Conservation (phyloP, 495 filamentous ascomycete genomes). For the Parathielavia hyrcaniae region DNA sequence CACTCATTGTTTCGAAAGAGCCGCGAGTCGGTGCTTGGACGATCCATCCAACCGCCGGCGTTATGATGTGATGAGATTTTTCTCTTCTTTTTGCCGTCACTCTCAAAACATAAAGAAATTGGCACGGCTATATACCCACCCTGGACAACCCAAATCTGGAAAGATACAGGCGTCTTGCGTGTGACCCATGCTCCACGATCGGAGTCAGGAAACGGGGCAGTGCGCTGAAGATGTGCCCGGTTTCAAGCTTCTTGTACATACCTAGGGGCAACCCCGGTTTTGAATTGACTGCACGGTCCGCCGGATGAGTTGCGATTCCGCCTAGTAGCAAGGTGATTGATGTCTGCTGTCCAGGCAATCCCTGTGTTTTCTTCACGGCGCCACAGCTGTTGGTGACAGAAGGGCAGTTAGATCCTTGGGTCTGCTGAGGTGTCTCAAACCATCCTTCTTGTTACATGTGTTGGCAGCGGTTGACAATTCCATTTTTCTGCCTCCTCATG, state of each 20-base stretch:
- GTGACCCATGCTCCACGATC: neutral
- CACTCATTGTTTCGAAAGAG: neutral
- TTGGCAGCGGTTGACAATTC: too few species aligned
- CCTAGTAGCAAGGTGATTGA: neutral
- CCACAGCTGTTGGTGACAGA: too few species aligned
- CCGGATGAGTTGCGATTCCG: neutral
- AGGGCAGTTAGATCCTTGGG: too few species aligned
- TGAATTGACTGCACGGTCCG: neutral
- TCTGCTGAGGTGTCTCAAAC: too few species aligned
- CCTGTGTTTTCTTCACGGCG: too few species aligned
- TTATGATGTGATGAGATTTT: conserved; percentile 16
- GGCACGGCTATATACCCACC: conserved; percentile 14
- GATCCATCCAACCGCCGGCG: neutral
- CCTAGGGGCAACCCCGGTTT: neutral
- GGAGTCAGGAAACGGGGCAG: conserved; percentile 4
- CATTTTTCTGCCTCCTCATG: neutral
- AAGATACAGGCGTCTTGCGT: conserved; percentile 6
- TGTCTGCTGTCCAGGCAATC: too few species aligned
- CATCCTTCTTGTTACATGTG: too few species aligned
- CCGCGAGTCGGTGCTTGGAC: neutral
- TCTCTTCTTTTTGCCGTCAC: conserved; percentile 5
- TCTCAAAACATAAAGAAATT: too few species aligned
- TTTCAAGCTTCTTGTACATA: conserved; percentile 31
- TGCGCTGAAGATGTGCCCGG: conserved; percentile 2
- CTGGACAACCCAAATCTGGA: conserved; percentile 1